Percentiles rank a stretch among this genome's conserved stretches.
Evolutionary conservation across 1,284 basidiomycete genomes (phyloP).

Genomic region (Irpex rosettiformis): DNA sequence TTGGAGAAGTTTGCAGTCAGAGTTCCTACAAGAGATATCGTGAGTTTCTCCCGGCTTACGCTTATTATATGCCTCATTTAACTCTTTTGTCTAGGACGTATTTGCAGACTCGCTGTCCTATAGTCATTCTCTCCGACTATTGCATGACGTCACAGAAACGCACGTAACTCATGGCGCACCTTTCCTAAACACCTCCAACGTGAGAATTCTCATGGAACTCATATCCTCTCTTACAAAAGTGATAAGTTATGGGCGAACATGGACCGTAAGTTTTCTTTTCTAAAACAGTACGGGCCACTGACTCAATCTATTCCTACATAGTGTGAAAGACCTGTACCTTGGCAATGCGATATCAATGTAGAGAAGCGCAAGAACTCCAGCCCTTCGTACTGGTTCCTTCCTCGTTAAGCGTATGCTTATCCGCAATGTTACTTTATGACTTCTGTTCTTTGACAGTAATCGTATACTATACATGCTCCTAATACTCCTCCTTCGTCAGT

Average conservation of each 20-base stretch:
- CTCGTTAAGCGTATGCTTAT: slow-evolving; percentile 8
- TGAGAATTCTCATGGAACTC: slow-evolving; percentile 38
- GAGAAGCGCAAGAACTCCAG: slow-evolving; percentile 20
- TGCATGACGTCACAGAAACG: slow-evolving; percentile 44
- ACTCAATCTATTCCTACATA: background rate
- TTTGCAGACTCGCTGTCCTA: slow-evolving; percentile 32
- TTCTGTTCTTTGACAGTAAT: background rate
- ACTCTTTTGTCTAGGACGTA: slow-evolving; percentile 17
- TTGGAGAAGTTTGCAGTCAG: slow-evolving; percentile 50
- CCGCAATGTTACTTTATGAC: slow-evolving; percentile 1
- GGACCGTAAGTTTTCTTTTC: slow-evolving; percentile 44
- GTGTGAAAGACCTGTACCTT: slow-evolving; percentile 15
- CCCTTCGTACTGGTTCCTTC: slow-evolving; percentile 27
- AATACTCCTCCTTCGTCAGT: background rate
- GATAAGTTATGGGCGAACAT: slow-evolving; percentile 50
- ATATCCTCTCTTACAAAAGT: slow-evolving; percentile 43
- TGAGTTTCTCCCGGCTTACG: slow-evolving; percentile 26
- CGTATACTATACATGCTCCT: background rate
- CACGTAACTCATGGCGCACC: slow-evolving; percentile 44
- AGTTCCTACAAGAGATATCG: slow-evolving; percentile 49
- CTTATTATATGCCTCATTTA: background rate
- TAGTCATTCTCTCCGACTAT: slow-evolving; percentile 39
- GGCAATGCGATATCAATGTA: slow-evolving; percentile 16
- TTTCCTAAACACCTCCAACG: slow-evolving; percentile 39
- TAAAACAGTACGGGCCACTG: background rate